phyloP scores from a whole-genome alignment of 2,329 filamentous ascomycete species.

The Tolypocladium paradoxum region DNA sequence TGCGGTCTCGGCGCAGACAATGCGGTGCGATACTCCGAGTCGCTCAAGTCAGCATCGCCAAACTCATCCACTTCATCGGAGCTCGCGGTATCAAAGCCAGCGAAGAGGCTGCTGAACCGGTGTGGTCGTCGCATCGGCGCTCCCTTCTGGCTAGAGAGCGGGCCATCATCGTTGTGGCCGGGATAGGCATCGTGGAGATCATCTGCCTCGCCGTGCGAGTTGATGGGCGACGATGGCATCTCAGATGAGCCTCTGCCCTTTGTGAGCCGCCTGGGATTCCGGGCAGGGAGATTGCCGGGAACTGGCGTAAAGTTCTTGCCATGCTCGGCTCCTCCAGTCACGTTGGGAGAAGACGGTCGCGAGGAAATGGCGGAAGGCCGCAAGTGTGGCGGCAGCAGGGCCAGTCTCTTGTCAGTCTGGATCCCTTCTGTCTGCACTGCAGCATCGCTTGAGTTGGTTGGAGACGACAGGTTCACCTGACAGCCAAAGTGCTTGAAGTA shows the following conservation, averaged over 20 bases:
- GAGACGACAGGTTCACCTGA: constrained; percentile 48
- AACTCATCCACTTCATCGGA: constrained; percentile 58
- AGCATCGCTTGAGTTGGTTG: constrained; percentile 18
- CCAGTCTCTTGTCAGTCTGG: constrained; percentile 65
- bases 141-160: constrained; percentile 45
- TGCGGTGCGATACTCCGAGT: constrained; percentile 56
- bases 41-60: constrained; percentile 48
- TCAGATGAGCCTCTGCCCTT: constrained; percentile 35
- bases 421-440: constrained; percentile 83
- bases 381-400: constrained; percentile 65
- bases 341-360: constrained; percentile 43
- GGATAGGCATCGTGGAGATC: constrained; percentile 54
- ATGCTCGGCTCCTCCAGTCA: constrained; percentile 14
- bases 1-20: constrained; percentile 51
- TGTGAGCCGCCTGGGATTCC: constrained; percentile 47
- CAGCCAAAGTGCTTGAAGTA: constrained; percentile 73
- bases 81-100: constrained; percentile 66
- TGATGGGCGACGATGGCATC: constrained; percentile 37
- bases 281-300: constrained; percentile 43
- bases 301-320: constrained; percentile 39
- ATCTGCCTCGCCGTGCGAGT: constrained; percentile 25
- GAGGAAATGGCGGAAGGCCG: constrained; percentile 66
- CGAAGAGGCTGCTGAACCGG: constrained; percentile 75
- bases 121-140: constrained; percentile 57
- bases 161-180: constrained; percentile 72